Evolutionary conservation across 768 basidiomycete genomes (phyloP), one percentile per base, ranked within the genome.

Genomic region (Dentipellis fragilis): DNA sequence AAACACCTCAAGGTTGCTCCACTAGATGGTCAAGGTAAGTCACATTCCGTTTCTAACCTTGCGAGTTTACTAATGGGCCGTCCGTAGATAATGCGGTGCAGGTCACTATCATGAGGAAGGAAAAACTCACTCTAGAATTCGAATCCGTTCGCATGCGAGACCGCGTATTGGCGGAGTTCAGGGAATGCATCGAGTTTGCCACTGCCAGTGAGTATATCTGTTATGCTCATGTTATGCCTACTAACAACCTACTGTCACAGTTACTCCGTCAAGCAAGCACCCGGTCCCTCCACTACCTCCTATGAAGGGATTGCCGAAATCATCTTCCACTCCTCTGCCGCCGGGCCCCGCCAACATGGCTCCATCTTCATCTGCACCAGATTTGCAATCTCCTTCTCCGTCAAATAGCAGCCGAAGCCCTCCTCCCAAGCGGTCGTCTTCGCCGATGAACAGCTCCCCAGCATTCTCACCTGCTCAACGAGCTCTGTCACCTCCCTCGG

Each of bases 21-120:
- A 59, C 74, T 80, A 3, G 73, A 74, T 55, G 83, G 76, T 37
- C 77, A 78, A 75, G 80, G 90, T 81, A 57, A 55, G 80, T 69
- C 36, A 23, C 8, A 7, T 29, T 19, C 7, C 19, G 54, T 45
- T 46, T 50, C 55, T 46, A 17, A 49, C 10, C 39, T 38, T 40
- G 48, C 37, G 39, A 23, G 12, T 49, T 47, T 48, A 39, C 59
- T 29, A 52, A 52, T 56, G 37, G 22, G 10, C 21, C 23, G 21
- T 69, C 36, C 56, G 58, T 50, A 94, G 91, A 83, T 23, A 85
- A 81, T 62, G 79, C 79, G 8, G 62, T 98, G 40, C 81, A 87
- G 54, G 75, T 98, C 6, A 80, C 80, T 42, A 81, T 99, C 59
- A 84, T 99, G 86, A 75, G 83, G 58, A 95, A 93, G 71, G 96